These are phyloP conservation scores for Ceratobasidium sp. DNA, from an alignment of 1,284 basidiomycete species.

Conservation along the genomic window DNA sequence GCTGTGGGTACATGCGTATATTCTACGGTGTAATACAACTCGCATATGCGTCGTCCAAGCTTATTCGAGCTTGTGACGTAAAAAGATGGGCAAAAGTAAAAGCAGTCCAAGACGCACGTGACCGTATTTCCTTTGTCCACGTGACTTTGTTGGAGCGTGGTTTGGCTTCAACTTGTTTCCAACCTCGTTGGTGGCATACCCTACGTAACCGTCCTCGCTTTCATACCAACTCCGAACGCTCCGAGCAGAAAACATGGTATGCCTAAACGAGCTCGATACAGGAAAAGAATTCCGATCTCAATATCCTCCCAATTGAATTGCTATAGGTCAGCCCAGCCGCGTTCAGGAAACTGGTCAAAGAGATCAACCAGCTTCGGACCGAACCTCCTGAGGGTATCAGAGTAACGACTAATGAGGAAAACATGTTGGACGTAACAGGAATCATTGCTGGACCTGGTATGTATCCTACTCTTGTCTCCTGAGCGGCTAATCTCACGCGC, in stretches of 20 bases:
- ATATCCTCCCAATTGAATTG: too few species aligned
- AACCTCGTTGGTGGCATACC: neutral
- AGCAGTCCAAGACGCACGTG: too few species aligned
- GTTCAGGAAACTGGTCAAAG: conserved; percentile 70
- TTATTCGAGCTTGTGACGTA: too few species aligned
- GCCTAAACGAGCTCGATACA: too few species aligned
- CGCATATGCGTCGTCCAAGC: too few species aligned
- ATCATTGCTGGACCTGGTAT: conserved; percentile 80
- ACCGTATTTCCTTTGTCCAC: neutral
- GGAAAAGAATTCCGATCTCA: too few species aligned
- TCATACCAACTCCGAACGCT: too few species aligned
- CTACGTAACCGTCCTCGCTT: neutral
- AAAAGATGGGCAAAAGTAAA: too few species aligned
- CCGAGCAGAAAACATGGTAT: too few species aligned
- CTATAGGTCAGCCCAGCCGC: conserved; percentile 46
- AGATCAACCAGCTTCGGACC: conserved; percentile 77
- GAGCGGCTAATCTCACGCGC: conserved; percentile 47
- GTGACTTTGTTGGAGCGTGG: neutral
- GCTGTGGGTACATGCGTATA: too few species aligned
- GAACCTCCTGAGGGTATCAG: conserved; percentile 89
- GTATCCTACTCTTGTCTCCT: conserved; percentile 50
- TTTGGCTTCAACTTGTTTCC: neutral
- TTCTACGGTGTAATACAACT: too few species aligned
- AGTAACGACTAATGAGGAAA: conserved; percentile 81
- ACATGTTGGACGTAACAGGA: conserved; percentile 80